Evolutionary conservation across 768 basidiomycete species (phyloP), one percentile per base, ranked within the genome.

Genomic region (Rhodosporidiobolus odoratus): DNA sequence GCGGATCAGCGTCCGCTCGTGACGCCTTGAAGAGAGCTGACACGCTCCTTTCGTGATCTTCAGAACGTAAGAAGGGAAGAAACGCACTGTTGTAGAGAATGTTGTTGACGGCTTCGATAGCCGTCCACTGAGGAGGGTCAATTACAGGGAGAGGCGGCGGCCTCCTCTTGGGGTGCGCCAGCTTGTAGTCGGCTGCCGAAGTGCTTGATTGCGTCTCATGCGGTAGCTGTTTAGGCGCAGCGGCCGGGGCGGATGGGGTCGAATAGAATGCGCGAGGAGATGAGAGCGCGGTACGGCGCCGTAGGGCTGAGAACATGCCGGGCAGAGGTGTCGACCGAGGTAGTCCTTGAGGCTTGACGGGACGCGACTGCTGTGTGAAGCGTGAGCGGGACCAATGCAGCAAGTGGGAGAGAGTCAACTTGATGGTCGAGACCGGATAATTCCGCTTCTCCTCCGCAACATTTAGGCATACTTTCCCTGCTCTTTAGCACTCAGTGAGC

Each of bases 71-170:
- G 45, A 58, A 32, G 19, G 47, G 27, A 23, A 53, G 25, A 27
- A 3, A 70, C 69, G 53, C 35, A 66, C 67, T 75, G 66, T 97
- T 96, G 82, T 97, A 98, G 21, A 97, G 82, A 76, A 98, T 97
- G 78, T 97, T 97, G 40, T 92, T 94, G 41, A 98, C 95, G 38
- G 95, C 92, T 81, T 98, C 92, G 79, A 96, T 93, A 27, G 94
- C 94, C 16, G 85, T 88, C 58, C 92, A 86, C 19, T 86, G 83
- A 5, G 91, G 92, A n/a, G 90, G 80, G 77, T 94, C 91, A 79
- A 87, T 90, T 17, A 85, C 84, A 0, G 93, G 93, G 23, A 96
- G 84, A 25, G 91, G 90, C 3, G 92, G 92, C 10, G 92, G 91
- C 34, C 88, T 82, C 64, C 82, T 82, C 43, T 67, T 64, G 68